Evolutionary conservation across 1,284 basidiomycete genomes (phyloP).

Genomic region (Lentinula novae-zelandiae): DNA sequence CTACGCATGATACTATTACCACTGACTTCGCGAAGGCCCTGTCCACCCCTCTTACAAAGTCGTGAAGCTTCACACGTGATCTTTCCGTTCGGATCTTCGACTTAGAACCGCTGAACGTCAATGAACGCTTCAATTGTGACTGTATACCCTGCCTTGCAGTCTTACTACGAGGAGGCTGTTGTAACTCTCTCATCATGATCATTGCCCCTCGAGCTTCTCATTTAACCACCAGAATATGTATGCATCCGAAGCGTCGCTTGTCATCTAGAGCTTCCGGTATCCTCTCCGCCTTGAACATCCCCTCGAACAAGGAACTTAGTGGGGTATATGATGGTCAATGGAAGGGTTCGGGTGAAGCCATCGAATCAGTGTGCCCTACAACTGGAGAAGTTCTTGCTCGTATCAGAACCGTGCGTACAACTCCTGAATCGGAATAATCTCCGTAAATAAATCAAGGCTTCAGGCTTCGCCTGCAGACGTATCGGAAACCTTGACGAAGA

Average conservation of each 20-base stretch:
- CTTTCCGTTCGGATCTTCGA: neutral
- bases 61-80: neutral
- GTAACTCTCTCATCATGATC: conserved; percentile 7
- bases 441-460: neutral
- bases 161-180: neutral
- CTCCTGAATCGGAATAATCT: neutral
- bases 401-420: conserved; percentile 53
- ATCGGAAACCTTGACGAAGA: conserved; percentile 55
- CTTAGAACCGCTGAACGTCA: neutral
- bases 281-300: conserved; percentile 61
- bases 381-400: conserved; percentile 73
- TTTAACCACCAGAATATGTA: neutral
- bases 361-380: conserved; percentile 69
- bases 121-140: neutral
- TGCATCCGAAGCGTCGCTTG: conserved; percentile 28
- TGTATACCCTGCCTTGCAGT: neutral
- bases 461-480: conserved; percentile 71
- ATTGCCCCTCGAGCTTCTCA: conserved; percentile 1
- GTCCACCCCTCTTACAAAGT: no score
- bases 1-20: no score
- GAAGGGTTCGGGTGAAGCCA: conserved; percentile 65
- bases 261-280: conserved; percentile 65
- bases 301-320: conserved; percentile 45
- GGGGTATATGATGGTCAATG: conserved; percentile 80
- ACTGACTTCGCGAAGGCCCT: no score